phyloP scores from a whole-genome alignment of 176 grass and related monocot species.

The Dendrocalamus sinicus region DNA sequence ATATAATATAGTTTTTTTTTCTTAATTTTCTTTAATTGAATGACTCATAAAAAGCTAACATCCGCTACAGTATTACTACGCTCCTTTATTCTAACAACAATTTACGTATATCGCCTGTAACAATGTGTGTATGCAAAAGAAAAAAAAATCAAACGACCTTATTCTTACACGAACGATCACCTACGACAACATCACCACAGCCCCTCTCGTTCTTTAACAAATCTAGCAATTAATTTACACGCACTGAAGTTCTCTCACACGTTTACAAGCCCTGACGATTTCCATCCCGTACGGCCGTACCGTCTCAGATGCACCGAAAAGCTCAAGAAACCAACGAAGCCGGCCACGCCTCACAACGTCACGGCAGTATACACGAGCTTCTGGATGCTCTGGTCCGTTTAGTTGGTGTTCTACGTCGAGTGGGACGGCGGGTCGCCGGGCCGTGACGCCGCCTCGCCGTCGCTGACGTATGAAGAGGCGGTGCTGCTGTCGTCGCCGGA shows the following conservation, averaged over 20 bases:
- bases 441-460: not conserved
- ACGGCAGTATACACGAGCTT: not conserved
- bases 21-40: too few relatives aligned
- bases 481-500: slow-evolving; percentile 50
- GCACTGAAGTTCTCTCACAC: slow-evolving; percentile 20
- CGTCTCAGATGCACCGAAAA: not conserved
- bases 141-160: not conserved
- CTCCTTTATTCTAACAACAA: not conserved
- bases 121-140: not conserved
- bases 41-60: too few relatives aligned
- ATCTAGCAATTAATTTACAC: slow-evolving; percentile 41
- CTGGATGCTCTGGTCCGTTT: not conserved
- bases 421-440: slow-evolving; percentile 9
- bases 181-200: not conserved
- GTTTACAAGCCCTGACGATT: not conserved
- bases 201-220: slow-evolving; percentile 1
- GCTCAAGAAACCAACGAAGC: not conserved
- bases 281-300: not conserved
- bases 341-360: not conserved
- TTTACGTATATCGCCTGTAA: not conserved
- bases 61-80: not conserved
- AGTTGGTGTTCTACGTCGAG: slow-evolving; percentile 16
- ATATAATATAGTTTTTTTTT: too few relatives aligned
- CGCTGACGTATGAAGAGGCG: slow-evolving; percentile 44
- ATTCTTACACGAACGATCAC: slow-evolving; percentile 1